Evolutionary conservation across 2,329 filamentous ascomycete species (phyloP), one percentile per base, ranked within the genome.

Genomic region (Phoma sp.): DNA sequence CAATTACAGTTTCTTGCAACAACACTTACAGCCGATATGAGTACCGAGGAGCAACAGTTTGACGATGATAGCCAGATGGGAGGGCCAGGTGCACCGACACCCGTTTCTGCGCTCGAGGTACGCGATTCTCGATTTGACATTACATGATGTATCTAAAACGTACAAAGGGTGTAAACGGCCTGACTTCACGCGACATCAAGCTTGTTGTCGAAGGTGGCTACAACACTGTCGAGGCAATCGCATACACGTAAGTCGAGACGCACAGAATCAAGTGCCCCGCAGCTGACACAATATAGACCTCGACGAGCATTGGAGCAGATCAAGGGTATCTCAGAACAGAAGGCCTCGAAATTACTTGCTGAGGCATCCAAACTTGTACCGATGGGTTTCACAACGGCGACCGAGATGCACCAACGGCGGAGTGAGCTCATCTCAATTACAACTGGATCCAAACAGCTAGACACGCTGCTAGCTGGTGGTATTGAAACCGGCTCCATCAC

Each of bases 351-450:
- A 72, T 87, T 99, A 33, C 81, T 99, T 23, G 87, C 86, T 12
- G 95, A 98, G 82, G 93, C 93, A 93, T 93, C 92, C 1, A 99
- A 97, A 76, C 84, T 98, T 45, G 95, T 99, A 0, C 95, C 95
- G 0, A 96, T 99, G 93, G 95, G 95, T 34, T 99, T 99, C 74
- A 99, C 96, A 1, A 99, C 95, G 0, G 95, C 95, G 3, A 99
- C 95, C 0, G 96, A 99, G 77, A 99, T 99, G 93, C 96, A 99
- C 73, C 91, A 93, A 66, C 89, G 95, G 61, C 87, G 96, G 75
- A 97, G 92, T 76, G 95, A 98, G 77, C 85, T 99, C 54, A 99
- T 99, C 64, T 97, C 93, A 12, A 96, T 99, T 63, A 97, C 95
- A 3, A 99, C 95, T 3, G 95, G 96, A 53, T 98, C 95, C 7